These are phyloP conservation scores for Halophytophthora polymorphica DNA, from an alignment of 352 stramenopile genomes.

Conservation along the genomic window DNA sequence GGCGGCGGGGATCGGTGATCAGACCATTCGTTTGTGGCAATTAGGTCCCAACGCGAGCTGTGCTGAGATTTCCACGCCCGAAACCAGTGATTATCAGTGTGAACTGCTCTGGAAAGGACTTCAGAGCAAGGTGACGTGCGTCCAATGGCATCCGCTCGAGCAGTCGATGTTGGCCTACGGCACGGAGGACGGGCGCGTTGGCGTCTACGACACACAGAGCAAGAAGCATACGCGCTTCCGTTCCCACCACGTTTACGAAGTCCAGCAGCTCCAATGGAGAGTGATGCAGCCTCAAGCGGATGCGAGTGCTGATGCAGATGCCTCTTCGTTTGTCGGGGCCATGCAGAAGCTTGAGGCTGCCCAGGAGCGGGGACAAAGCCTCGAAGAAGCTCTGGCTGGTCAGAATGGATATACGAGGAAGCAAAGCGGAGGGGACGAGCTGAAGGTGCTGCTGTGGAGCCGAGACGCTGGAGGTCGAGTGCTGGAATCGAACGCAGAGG, in stretches of 20 bases:
- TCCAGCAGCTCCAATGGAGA: slow-evolving; percentile 49
- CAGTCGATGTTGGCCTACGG: slow-evolving; percentile 55
- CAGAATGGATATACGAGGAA: slow-evolving; percentile 22
- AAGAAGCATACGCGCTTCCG: slow-evolving; percentile 59
- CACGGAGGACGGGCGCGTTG: slow-evolving; percentile 67
- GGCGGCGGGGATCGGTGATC: slow-evolving; percentile 61
- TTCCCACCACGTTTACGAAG: slow-evolving; percentile 31
- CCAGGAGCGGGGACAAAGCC: slow-evolving; percentile 37
- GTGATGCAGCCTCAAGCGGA: slow-evolving; percentile 5
- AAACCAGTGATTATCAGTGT: slow-evolving; percentile 24
- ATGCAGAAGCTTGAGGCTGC: slow-evolving; percentile 51
- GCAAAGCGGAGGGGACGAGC: slow-evolving; percentile 6
- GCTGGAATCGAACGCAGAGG: slow-evolving; percentile 38
- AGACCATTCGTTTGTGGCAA: slow-evolving; percentile 71
- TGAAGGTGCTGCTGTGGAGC: slow-evolving; percentile 51
- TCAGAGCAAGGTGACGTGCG: slow-evolving; percentile 70
- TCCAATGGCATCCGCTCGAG: slow-evolving; percentile 62
- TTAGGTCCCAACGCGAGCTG: slow-evolving; percentile 11
- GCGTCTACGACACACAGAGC: slow-evolving; percentile 46
- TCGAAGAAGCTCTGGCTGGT: slow-evolving; percentile 44
- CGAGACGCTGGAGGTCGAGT: slow-evolving; percentile 27
- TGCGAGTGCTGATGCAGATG: not conserved
- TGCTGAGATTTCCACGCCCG: not conserved
- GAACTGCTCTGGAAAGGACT: slow-evolving; percentile 77
- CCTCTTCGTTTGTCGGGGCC: slow-evolving; percentile 36